Percentiles rank a stretch among this genome's conserved stretches.
Conservation (phyloP, 1,284 basidiomycete genomes). For the Cutaneotrichosporon cavernicola region DNA sequence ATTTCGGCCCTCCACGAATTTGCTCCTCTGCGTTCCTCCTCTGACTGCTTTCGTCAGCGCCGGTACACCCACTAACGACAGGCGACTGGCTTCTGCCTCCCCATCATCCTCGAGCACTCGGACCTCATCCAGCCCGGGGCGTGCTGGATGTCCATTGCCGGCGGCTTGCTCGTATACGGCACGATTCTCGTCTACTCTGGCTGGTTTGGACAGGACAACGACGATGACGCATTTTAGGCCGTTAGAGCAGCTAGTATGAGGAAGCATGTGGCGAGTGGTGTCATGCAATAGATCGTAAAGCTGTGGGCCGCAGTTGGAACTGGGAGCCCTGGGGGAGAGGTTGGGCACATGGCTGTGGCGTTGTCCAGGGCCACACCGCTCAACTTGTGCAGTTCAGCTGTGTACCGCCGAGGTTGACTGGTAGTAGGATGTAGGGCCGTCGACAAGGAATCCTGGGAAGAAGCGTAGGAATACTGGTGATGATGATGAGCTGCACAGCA, state of each 20-base stretch:
- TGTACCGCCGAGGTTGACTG: no score
- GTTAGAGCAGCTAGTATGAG: not conserved
- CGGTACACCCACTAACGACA: constrained; percentile 16
- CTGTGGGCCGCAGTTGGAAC: not conserved
- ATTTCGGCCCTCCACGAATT: no score
- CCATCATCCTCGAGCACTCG: constrained; percentile 87
- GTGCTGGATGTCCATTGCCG: constrained; percentile 89
- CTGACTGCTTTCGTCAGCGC: not conserved
- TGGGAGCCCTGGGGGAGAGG: not conserved
- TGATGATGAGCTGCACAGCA: not conserved
- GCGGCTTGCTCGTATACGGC: constrained; percentile 91
- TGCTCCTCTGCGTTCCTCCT: not conserved
- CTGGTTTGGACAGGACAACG: constrained; percentile 59
- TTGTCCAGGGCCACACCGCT: no score
- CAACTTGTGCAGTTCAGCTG: no score
- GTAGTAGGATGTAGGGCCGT: no score
- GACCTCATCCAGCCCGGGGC: constrained; percentile 81
- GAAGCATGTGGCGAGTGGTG: constrained; percentile 4
- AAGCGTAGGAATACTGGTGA: not conserved
- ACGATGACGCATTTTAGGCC: constrained; percentile 38
- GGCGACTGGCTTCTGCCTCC: constrained; percentile 83
- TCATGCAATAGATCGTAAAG: not conserved
- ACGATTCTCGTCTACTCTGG: constrained; percentile 87
- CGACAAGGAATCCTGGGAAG: no score
- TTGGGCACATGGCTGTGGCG: no score